Base-by-base conservation (phyloP, 495 filamentous ascomycete genomes). In the Xylaria palmicola region DNA sequence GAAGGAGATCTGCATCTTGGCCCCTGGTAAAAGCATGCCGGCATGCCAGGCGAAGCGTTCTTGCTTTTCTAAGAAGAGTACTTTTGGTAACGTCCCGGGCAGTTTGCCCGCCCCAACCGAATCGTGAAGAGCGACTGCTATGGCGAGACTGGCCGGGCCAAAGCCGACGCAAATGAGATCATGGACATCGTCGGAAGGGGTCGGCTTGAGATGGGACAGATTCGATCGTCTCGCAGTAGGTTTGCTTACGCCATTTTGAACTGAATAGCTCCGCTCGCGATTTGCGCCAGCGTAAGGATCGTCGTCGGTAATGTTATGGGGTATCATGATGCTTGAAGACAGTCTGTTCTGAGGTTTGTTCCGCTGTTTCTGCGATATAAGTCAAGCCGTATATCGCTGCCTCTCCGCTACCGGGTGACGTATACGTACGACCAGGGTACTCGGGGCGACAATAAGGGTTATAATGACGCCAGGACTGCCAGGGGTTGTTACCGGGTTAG, bases 1-100 rank as follows among this genome's bases (percentile, higher is more conserved):
- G 81, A 97, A 98, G 32, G 90, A 93, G 60, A 98, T 97, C 73
- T 98, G 93, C 93, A 98, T 98, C 71, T 88, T 90, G 12, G 92
- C 89, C 47, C 91, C 91, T 0, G 92, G 91, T 1, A 98, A 84
- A 56, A 97, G 83, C 93, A 98, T 98, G 36, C 93, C 93, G 3
- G 88, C 85, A 72, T 98, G 93, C 93, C 93, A 97, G 50, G 86
- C 84, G 67, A 97, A 98, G 41, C 84, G 76, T 22, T 79, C 68
- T 76, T 98, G 93, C 61, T 88, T 87, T 77, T 97, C 93, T 20
- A 97, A 72, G 75, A 96, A 97, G 40, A 87, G 79, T 4, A 93
- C 86, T 66, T 88, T 90, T 30, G 89, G 91, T 2, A 68, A 40
- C 17, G 65, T 69, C 60, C 55, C 77, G 45, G 40, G 75, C 69